Base-by-base conservation (phyloP, 306 rosid species). In the Prunus mongolica region DNA sequence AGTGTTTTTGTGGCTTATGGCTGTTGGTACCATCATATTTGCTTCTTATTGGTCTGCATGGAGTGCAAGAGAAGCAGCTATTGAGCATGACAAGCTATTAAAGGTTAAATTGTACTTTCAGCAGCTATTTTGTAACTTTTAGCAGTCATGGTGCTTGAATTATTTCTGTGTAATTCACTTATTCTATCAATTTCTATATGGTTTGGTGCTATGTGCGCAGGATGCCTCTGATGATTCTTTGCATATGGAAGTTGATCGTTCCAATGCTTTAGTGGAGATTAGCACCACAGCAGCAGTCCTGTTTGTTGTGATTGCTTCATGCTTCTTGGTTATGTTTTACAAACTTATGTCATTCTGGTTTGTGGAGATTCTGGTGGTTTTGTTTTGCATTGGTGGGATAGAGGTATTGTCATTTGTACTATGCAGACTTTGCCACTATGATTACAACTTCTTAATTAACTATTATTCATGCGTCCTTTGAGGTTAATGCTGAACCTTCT, bases 1-100 rank as follows among this genome's bases (percentile, higher is more conserved):
- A 90, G 97, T 94, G 51, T 94, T 94, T 89, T 66, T 94, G 74
- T 94, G 98, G 98, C 98, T 94, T 52, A 94, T 94, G 98, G 98
- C 98, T 80, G 96, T 92, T 80, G 97, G 96, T 62, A 94, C 98
- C 84, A 89, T 94, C 86, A 79, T 94, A 73, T 86, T 90, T 87
- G 93, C 93, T 56, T 94, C 98, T 47, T 94, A 87, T 84, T 94
- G 98, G 98, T 92, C 98, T 81, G 97, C 97, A 38, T 90, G 98
- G 98, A 87, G 90, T 64, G 90, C 97, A 56, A 81, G 93, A 84
- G 98, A 94, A 89, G 93, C 93, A 51, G 91, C 90, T 75, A 84
- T 91, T 65, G 98, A 94, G 85, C 89, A 79, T 75, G 97, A 94
- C 78, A 92, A 92, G 87, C 93, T 94, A 65, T 79, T 89, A 79